A percentile compares a stretch with the other conserved stretches of the same genome.
Conservation (phyloP, 805 yeast species). For the Torulaspora indica region DNA sequence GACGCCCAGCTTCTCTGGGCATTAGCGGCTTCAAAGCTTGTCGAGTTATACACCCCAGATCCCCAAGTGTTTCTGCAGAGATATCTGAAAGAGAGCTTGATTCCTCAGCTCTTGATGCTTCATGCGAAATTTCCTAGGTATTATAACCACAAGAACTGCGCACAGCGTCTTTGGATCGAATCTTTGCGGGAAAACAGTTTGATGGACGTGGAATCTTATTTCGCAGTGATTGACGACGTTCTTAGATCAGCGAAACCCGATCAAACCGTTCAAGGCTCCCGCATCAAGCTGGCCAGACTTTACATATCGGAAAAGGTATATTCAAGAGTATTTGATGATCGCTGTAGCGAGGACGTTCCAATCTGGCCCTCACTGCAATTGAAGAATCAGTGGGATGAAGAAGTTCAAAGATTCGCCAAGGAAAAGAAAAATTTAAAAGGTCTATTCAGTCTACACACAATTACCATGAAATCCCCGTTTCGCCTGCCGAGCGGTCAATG, state of each 20-base stretch:
- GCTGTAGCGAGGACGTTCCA: background rate
- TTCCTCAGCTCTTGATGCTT: slow-evolving; percentile 14
- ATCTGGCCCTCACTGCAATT: slow-evolving; percentile 14
- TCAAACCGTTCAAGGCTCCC: background rate
- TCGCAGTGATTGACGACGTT: background rate
- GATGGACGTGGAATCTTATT: background rate
- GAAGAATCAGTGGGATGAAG: slow-evolving; percentile 8
- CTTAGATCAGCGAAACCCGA: background rate
- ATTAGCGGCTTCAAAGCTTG: slow-evolving; percentile 4
- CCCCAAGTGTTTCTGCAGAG: slow-evolving; percentile 10
- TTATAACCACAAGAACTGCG: slow-evolving; percentile 4
- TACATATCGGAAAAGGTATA: slow-evolving; percentile 1
- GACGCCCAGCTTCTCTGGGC: slow-evolving; percentile 6
- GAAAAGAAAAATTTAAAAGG: slow-evolving; percentile 9
- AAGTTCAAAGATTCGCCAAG: background rate
- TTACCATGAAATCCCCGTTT: slow-evolving; percentile 18
- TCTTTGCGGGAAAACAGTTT: slow-evolving; percentile 1
- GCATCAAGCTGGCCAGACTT: slow-evolving; percentile 3
- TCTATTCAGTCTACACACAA: slow-evolving; percentile 12
- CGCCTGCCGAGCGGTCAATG: slow-evolving; percentile 3
- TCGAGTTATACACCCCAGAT: slow-evolving; percentile 16
- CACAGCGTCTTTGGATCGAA: slow-evolving; percentile 10
- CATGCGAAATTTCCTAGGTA: slow-evolving; percentile 9
- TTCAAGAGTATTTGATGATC: background rate
- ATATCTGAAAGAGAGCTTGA: slow-evolving; percentile 9